Conservation (phyloP, 208 protist species). For the Zelonia costaricensis region DNA sequence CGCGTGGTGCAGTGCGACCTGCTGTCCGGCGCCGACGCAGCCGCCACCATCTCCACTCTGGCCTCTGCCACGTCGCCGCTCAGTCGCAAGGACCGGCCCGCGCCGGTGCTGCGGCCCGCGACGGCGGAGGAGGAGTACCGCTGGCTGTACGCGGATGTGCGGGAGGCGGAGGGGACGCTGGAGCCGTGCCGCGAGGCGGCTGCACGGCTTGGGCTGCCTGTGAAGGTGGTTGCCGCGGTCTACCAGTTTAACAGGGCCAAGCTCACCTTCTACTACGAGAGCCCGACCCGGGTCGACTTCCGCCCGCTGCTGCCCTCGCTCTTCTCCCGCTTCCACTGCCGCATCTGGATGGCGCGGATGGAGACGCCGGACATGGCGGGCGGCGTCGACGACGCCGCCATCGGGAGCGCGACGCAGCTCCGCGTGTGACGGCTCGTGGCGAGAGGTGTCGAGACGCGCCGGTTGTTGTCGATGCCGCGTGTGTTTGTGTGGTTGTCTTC, state of each 20-base stretch:
- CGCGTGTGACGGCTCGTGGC: too few species aligned
- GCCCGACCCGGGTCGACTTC: slow-evolving; percentile 77
- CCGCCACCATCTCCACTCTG: slow-evolving; percentile 7
- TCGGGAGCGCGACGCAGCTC: too few species aligned
- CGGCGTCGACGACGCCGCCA: neutral
- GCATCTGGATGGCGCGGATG: slow-evolving; percentile 78
- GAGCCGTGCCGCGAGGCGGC: slow-evolving; percentile 57
- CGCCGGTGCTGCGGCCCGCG: slow-evolving; percentile 50
- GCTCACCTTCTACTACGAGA: slow-evolving; percentile 87
- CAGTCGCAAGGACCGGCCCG: slow-evolving; percentile 26
- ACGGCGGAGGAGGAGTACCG: slow-evolving; percentile 58
- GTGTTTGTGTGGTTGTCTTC: too few species aligned
- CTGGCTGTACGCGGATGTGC: slow-evolving; percentile 55
- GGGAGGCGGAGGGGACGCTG: slow-evolving; percentile 52
- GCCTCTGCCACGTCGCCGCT: slow-evolving; percentile 27
- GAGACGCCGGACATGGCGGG: neutral
- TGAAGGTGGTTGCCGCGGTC: slow-evolving; percentile 67
- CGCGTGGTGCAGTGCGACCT: slow-evolving; percentile 52
- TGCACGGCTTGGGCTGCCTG: slow-evolving; percentile 44
- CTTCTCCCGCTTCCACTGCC: slow-evolving; percentile 80
- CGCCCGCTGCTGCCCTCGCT: slow-evolving; percentile 67
- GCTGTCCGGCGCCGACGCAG: slow-evolving; percentile 12
- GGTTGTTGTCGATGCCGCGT: too few species aligned
- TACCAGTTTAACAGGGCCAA: slow-evolving; percentile 90
- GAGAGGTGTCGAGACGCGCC: too few species aligned